phyloP scores from a whole-genome alignment of 768 basidiomycete genomes.

The Paxillus rubicundulus region DNA sequence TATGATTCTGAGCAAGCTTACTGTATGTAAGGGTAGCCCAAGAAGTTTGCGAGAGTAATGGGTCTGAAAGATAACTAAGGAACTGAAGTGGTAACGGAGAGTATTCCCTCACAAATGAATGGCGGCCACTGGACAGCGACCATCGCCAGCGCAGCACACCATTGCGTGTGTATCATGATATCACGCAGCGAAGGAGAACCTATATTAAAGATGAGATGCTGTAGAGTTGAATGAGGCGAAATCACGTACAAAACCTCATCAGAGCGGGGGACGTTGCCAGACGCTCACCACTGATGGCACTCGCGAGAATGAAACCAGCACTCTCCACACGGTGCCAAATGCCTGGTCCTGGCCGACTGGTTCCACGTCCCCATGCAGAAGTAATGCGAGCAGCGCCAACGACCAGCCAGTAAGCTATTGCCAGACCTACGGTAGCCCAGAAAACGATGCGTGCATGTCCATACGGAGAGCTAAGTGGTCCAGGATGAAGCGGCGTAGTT shows the following conservation, averaged over 20 bases:
- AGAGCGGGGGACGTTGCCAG: slow-evolving; percentile 82
- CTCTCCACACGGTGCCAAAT: slow-evolving; percentile 75
- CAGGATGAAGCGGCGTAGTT: slow-evolving; percentile 73
- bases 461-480: slow-evolving; percentile 53
- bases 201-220: slow-evolving; percentile 30
- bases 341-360: slow-evolving; percentile 52
- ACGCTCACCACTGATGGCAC: slow-evolving; percentile 90
- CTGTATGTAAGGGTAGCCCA: slow-evolving; percentile 86
- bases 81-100: not conserved
- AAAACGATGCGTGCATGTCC: slow-evolving; percentile 67
- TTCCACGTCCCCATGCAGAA: slow-evolving; percentile 82
- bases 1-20: slow-evolving; percentile 32
- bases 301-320: slow-evolving; percentile 84
- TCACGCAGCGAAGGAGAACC: slow-evolving; percentile 93
- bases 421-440: slow-evolving; percentile 70
- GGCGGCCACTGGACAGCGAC: slow-evolving; percentile 94
- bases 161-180: slow-evolving; percentile 90
- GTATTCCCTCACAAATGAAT: slow-evolving; percentile 70
- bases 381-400: slow-evolving; percentile 76
- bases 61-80: slow-evolving; percentile 53
- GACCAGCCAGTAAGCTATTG: slow-evolving; percentile 79
- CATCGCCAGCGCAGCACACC: slow-evolving; percentile 86
- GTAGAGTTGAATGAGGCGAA: slow-evolving; percentile 9
- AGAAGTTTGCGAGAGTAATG: slow-evolving; percentile 81
- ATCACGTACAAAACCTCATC: slow-evolving; percentile 77